phyloP scores from a whole-genome alignment of 352 stramenopile genomes.

The Pythium oligandrum region DNA sequence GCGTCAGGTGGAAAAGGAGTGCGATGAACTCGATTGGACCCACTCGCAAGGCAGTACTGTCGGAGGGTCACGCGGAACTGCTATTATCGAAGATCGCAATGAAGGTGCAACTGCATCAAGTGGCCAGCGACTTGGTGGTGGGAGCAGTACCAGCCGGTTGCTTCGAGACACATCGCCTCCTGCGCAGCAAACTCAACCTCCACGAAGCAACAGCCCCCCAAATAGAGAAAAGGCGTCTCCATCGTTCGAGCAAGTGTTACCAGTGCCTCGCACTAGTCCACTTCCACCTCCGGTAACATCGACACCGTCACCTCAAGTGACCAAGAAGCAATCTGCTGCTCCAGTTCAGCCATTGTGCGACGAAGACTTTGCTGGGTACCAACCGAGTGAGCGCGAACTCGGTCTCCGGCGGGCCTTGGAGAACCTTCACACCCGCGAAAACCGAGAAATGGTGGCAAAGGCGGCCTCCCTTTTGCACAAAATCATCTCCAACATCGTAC shows the following conservation, averaged over 20 bases:
- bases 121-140: conserved; percentile 38
- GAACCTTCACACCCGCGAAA: conserved; percentile 30
- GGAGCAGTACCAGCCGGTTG: conserved; percentile 26
- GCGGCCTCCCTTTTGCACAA: conserved; percentile 48
- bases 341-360: no score
- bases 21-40: conserved; percentile 68
- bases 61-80: conserved; percentile 18
- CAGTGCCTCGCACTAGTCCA: no score
- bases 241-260: not conserved
- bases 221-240: not conserved
- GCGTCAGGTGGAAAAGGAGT: conserved; percentile 69
- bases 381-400: conserved; percentile 42
- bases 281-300: no score
- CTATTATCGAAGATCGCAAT: conserved; percentile 20
- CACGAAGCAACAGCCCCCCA: no score
- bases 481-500: conserved; percentile 74
- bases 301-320: no score
- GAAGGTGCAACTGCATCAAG: conserved; percentile 5
- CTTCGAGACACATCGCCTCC: conserved; percentile 1
- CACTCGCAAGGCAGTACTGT: conserved; percentile 31
- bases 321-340: no score
- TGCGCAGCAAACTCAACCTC: no score
- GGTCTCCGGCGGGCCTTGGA: conserved; percentile 40
- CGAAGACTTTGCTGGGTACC: conserved; percentile 4
- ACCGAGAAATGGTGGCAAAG: conserved; percentile 22